Evolutionary conservation across 106 monocot species (phyloP).

Genomic region (Dioscorea alata): DNA sequence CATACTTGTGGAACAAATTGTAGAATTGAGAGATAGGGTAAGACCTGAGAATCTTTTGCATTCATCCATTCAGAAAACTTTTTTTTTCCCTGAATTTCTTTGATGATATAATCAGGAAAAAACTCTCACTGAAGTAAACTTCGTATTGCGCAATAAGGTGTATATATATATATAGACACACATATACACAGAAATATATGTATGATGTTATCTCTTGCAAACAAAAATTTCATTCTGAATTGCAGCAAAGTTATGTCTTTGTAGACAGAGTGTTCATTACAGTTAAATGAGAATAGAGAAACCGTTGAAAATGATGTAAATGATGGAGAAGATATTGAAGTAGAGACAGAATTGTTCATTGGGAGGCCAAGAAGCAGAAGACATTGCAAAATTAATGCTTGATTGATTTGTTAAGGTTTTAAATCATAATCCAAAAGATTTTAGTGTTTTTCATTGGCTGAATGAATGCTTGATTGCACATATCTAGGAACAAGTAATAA

Average conservation of each 20-base stretch:
- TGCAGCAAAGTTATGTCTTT: not conserved
- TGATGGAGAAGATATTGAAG: not conserved
- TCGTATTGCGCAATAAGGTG: not conserved
- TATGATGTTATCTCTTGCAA: not conserved
- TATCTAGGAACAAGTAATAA: too few species aligned
- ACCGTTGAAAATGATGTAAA: not conserved
- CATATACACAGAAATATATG: too few species aligned
- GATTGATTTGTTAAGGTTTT: too few species aligned
- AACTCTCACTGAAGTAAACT: not conserved
- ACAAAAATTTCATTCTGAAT: not conserved
- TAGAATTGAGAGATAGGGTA: constrained; percentile 13
- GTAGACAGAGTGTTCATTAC: not conserved
- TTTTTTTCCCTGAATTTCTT: not conserved
- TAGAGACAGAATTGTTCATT: constrained; percentile 18
- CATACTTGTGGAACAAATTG: constrained; percentile 5
- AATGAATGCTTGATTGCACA: too few species aligned
- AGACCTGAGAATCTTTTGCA: not conserved
- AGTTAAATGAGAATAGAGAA: not conserved
- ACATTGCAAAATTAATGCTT: too few species aligned
- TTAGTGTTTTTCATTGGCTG: too few species aligned
- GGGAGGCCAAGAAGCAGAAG: constrained; percentile 27
- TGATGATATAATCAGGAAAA: not conserved
- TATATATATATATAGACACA: too few species aligned
- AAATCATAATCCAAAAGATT: too few species aligned
- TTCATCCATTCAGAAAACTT: not conserved